Evolutionary conservation across 1,284 basidiomycete genomes (phyloP).

Genomic region (Pyrrhoderma noxium): DNA sequence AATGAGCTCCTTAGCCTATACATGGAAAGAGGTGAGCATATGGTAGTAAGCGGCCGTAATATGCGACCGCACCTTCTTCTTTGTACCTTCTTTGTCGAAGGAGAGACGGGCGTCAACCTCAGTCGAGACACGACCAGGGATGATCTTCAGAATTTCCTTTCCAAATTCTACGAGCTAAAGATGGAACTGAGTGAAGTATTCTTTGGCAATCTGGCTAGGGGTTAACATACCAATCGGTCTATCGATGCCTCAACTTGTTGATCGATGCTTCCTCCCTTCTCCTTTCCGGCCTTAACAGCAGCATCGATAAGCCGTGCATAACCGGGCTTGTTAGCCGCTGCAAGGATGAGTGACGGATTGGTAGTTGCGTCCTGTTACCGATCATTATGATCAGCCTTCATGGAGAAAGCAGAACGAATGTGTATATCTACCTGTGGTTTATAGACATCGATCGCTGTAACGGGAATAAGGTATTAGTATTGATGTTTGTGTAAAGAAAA

Average conservation of each 20-base stretch:
- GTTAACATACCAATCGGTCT: slow-evolving; percentile 75
- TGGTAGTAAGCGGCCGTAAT: not conserved
- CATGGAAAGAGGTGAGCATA: slow-evolving; percentile 12
- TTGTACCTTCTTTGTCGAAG: slow-evolving; percentile 91
- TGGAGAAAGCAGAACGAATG: not conserved
- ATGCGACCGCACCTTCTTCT: slow-evolving; percentile 56
- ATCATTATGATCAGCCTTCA: not conserved
- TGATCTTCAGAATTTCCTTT: slow-evolving; percentile 89
- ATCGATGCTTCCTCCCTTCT: slow-evolving; percentile 70
- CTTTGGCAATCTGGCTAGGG: not conserved
- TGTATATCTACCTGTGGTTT: slow-evolving; percentile 68
- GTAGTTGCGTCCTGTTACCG: slow-evolving; percentile 76
- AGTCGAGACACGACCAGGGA: slow-evolving; percentile 97
- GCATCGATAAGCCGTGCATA: slow-evolving; percentile 83
- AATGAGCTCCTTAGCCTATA: slow-evolving; percentile 86
- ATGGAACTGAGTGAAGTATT: not conserved
- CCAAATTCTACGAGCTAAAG: slow-evolving; percentile 91
- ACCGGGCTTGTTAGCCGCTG: slow-evolving; percentile 84
- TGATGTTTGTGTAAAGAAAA: not conserved
- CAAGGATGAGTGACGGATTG: slow-evolving; percentile 90
- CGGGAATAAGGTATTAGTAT: slow-evolving; percentile 18
- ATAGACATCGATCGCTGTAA: slow-evolving; percentile 78
- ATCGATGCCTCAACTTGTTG: slow-evolving; percentile 69
- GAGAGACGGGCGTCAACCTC: slow-evolving; percentile 98
- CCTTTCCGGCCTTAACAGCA: slow-evolving; percentile 79